These are phyloP conservation scores for Acacia melanoxylon DNA, from an alignment of 306 rosid genomes.

Conservation along the genomic window DNA sequence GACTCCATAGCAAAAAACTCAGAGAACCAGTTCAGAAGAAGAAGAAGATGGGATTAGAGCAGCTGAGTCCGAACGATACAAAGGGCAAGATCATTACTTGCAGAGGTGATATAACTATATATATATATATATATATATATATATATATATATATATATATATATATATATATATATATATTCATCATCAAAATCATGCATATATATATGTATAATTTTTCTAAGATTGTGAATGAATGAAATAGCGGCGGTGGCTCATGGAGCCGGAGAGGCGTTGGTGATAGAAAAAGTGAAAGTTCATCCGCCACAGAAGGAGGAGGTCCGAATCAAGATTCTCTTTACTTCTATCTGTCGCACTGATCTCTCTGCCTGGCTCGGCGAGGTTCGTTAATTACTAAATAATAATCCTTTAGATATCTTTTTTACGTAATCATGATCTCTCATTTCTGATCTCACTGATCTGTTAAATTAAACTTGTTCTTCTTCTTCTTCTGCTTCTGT, in stretches of 20 bases:
- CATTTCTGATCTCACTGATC: no score
- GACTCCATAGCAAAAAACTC: background rate
- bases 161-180: background rate
- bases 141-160: no score
- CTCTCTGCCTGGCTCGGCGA: conserved; percentile 73
- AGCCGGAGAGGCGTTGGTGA: conserved; percentile 62
- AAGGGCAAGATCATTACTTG: conserved; percentile 22
- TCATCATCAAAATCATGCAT: no score
- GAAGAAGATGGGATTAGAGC: background rate
- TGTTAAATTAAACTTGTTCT: no score
- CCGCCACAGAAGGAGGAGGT: conserved; percentile 83
- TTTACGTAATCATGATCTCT: no score
- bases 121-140: no score
- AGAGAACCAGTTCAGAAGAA: background rate
- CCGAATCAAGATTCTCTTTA: conserved; percentile 70
- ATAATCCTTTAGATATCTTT: no score
- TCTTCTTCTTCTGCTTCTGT: no score
- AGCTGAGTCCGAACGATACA: background rate
- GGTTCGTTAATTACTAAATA: conserved; percentile 25
- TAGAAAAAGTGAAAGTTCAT: conserved; percentile 63
- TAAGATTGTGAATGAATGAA: background rate
- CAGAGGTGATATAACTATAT: background rate
- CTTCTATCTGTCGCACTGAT: conserved; percentile 88
- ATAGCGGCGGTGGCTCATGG: conserved; percentile 78
- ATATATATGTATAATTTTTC: no score